Evolutionary conservation across 2,329 filamentous ascomycete species (phyloP).

Genomic region (Trichoderma arundinaceum): DNA sequence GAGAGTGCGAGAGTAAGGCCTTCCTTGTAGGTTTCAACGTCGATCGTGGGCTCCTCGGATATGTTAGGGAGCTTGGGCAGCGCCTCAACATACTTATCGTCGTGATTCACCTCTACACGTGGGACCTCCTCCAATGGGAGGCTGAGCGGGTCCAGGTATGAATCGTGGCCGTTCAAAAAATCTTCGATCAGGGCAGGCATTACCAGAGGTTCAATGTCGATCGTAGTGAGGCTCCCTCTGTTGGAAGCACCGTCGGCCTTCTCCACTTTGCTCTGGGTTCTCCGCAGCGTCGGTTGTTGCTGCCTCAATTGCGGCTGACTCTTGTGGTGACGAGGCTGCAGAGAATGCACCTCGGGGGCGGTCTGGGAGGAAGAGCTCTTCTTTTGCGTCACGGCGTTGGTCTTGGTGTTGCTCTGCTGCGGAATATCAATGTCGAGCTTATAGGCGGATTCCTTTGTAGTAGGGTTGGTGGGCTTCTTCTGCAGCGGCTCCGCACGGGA

Average conservation of each 20-base stretch:
- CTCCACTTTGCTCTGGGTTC: constrained; percentile 52
- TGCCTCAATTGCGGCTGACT: constrained; percentile 60
- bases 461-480: constrained; percentile 37
- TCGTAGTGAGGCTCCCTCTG: neutral
- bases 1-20: constrained; percentile 41
- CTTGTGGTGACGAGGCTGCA: constrained; percentile 56
- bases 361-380: constrained; percentile 27
- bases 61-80: constrained; percentile 42
- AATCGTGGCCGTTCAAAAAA: constrained; percentile 35
- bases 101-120: constrained; percentile 37
- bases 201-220: neutral
- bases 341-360: constrained; percentile 37
- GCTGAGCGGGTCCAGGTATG: constrained; percentile 41
- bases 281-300: constrained; percentile 49
- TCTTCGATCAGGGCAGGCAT: constrained; percentile 33
- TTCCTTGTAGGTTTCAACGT: constrained; percentile 38
- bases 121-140: constrained; percentile 38
- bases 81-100: constrained; percentile 37
- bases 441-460: constrained; percentile 32
- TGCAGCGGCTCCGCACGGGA: constrained; percentile 38
- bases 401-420: constrained; percentile 31
- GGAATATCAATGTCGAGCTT: constrained; percentile 36
- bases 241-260: constrained; percentile 33
- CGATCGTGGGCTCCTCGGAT: constrained; percentile 40
- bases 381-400: constrained; percentile 24